Evolutionary conservation across 139 green algal species (phyloP).

Genomic region (Tetradesmus lagerheimii): DNA sequence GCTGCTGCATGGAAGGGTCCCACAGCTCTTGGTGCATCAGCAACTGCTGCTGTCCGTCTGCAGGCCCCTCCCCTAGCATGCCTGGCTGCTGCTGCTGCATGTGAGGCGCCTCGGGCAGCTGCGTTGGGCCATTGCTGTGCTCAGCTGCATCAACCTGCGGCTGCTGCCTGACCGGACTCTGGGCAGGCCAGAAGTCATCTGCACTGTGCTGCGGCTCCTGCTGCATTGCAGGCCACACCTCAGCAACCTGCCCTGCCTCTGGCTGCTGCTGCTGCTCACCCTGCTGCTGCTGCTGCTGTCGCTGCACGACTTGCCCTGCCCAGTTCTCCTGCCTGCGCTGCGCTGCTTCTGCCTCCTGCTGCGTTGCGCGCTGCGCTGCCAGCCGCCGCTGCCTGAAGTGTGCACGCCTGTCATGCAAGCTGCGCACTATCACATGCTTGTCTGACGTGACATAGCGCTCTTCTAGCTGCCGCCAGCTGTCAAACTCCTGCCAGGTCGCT

Average conservation of each 20-base stretch:
- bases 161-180: not conserved
- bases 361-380: not conserved
- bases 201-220: not conserved
- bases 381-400: conserved; percentile 10
- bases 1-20: not conserved
- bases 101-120: not conserved
- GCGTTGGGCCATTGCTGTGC: not conserved
- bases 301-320: not conserved
- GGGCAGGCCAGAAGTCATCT: not conserved
- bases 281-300: not conserved
- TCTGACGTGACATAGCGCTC: not conserved
- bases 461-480: not conserved
- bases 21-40: not conserved
- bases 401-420: not conserved
- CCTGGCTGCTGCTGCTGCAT: conserved; percentile 7
- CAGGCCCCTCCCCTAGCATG: not conserved
- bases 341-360: not conserved
- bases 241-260: not conserved
- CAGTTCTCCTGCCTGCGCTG: not conserved
- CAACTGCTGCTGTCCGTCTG: not conserved
- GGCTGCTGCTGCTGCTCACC: conserved; percentile 3
- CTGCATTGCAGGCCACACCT: not conserved
- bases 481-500: not conserved
- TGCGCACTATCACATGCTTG: not conserved
- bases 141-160: not conserved